Percentiles rank a stretch among this genome's conserved stretches.
Evolutionary conservation across 371 early-diverging fungal genomes (phyloP).

Genomic region (Mucor sp.): DNA sequence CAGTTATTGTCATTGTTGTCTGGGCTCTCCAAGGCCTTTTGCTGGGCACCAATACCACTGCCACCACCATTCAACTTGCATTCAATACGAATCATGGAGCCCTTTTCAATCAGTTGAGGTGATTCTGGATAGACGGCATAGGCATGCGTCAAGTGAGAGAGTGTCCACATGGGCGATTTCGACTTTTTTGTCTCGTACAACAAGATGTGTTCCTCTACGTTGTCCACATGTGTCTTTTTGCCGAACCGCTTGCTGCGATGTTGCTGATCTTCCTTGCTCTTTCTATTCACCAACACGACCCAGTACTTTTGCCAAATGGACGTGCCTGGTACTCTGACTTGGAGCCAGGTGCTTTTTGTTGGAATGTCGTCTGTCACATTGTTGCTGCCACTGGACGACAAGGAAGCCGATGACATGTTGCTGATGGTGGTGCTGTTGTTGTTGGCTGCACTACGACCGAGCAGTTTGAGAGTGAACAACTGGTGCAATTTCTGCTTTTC

Average conservation of each 20-base stretch:
- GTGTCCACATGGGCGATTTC: constrained; percentile 50
- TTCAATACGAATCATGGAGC: constrained; percentile 49
- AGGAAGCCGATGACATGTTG: constrained; percentile 21
- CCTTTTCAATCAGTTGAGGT: constrained; percentile 46
- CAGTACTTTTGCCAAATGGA: constrained; percentile 67
- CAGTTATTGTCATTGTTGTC: constrained; percentile 13
- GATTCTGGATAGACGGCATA: constrained; percentile 76
- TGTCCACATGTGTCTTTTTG: constrained; percentile 25
- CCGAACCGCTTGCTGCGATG: constrained; percentile 39
- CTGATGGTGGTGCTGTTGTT: not conserved
- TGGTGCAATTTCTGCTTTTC: constrained; percentile 75
- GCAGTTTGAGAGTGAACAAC: constrained; percentile 65
- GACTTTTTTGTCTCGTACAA: constrained; percentile 60
- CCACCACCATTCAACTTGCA: constrained; percentile 23
- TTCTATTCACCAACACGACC: constrained; percentile 49
- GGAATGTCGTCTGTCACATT: not conserved
- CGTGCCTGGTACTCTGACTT: constrained; percentile 60
- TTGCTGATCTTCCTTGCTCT: constrained; percentile 43
- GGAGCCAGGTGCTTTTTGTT: constrained; percentile 34
- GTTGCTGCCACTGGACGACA: constrained; percentile 16
- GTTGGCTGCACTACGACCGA: constrained; percentile 20
- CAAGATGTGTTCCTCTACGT: constrained; percentile 24
- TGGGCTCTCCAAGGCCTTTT: not conserved
- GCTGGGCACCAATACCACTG: not conserved
- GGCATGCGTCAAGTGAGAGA: constrained; percentile 60